Evolutionary conservation across 2,329 filamentous ascomycete genomes (phyloP).

Genomic region (Alternaria arbusti): DNA sequence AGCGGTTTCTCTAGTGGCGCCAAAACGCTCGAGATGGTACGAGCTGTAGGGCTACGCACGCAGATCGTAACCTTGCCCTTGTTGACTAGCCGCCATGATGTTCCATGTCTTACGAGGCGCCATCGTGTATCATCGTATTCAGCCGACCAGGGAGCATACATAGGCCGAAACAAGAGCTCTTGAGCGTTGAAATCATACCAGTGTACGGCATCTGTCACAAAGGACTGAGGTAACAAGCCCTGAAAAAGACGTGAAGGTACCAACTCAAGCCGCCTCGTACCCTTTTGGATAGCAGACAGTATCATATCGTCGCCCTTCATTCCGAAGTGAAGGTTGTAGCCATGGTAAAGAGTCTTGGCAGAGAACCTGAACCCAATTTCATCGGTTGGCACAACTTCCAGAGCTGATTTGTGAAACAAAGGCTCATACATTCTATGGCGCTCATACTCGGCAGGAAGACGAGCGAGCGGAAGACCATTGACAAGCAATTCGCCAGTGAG

Average conservation of each 20-base stretch:
- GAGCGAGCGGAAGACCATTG: conserved; percentile 57
- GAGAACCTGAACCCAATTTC: conserved; percentile 53
- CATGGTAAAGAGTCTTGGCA: conserved; percentile 30
- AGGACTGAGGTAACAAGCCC: conserved; percentile 39
- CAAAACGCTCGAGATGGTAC: conserved; percentile 19
- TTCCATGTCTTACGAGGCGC: background rate
- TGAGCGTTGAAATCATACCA: conserved; percentile 1
- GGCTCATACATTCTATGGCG: conserved; percentile 48
- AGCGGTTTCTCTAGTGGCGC: conserved; percentile 19
- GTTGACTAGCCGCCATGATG: conserved; percentile 25
- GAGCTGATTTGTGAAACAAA: conserved; percentile 51
- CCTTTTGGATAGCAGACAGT: conserved; percentile 20
- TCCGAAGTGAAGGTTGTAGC: conserved; percentile 47
- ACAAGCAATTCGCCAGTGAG: conserved; percentile 61
- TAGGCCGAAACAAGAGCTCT: conserved; percentile 20
- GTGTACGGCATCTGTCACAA: conserved; percentile 31
- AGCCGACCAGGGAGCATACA: conserved; percentile 10
- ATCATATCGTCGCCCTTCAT: conserved; percentile 30
- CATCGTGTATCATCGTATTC: background rate
- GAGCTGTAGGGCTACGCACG: conserved; percentile 10
- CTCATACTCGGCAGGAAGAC: conserved; percentile 57
- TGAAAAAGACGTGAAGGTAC: conserved; percentile 44
- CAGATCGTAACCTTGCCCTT: conserved; percentile 1
- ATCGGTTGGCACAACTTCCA: conserved; percentile 55
- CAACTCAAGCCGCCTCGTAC: conserved; percentile 30